Percentiles rank a stretch among this genome's conserved stretches.
These are phyloP conservation scores for Lachnellula suecica DNA, from an alignment of 2,329 filamentous ascomycete species.

Conservation along the genomic window DNA sequence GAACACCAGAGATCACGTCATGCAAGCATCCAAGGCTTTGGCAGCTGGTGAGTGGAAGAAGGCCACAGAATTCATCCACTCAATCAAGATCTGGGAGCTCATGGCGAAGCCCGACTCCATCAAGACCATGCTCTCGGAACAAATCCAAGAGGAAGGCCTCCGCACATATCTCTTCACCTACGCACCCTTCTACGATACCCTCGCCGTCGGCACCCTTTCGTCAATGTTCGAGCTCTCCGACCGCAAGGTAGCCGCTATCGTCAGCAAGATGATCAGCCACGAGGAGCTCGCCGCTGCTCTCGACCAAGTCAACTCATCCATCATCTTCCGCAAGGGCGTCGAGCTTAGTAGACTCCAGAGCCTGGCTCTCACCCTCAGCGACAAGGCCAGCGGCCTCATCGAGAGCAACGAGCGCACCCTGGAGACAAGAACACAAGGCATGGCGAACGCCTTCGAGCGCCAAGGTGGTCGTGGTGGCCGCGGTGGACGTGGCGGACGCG, in stretches of 20 bases:
- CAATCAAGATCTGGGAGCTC: slow-evolving; percentile 99
- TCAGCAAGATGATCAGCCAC: slow-evolving; percentile 99
- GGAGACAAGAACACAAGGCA: slow-evolving; percentile 95
- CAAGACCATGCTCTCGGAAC: slow-evolving; percentile 94
- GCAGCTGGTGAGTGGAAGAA: slow-evolving; percentile 99
- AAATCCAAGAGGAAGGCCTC: slow-evolving; percentile 98
- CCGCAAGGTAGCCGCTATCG: slow-evolving; percentile 88
- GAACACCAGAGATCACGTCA: slow-evolving; percentile 98
- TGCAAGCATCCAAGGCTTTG: slow-evolving; percentile 97
- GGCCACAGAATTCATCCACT: slow-evolving; percentile 87
- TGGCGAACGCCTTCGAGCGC: slow-evolving; percentile 90
- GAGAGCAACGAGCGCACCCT: slow-evolving; percentile 97
- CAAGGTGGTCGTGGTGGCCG: slow-evolving; percentile 77
- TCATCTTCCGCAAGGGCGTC: slow-evolving; percentile 99
- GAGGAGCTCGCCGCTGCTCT: slow-evolving; percentile 95
- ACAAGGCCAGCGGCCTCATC: slow-evolving; percentile 94
- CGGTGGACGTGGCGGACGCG: slow-evolving; percentile 62
- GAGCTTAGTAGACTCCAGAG: slow-evolving; percentile 96
- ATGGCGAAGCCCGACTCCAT: slow-evolving; percentile 92
- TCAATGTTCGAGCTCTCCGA: slow-evolving; percentile 93
- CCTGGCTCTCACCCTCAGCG: slow-evolving; percentile 86
- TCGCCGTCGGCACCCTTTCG: slow-evolving; percentile 80
- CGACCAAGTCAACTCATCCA: slow-evolving; percentile 94
- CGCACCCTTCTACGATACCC: slow-evolving; percentile 97
- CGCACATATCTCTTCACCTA: slow-evolving; percentile 99